Conservation (phyloP, 345 rosid genomes). For the Aegle marmelos region DNA sequence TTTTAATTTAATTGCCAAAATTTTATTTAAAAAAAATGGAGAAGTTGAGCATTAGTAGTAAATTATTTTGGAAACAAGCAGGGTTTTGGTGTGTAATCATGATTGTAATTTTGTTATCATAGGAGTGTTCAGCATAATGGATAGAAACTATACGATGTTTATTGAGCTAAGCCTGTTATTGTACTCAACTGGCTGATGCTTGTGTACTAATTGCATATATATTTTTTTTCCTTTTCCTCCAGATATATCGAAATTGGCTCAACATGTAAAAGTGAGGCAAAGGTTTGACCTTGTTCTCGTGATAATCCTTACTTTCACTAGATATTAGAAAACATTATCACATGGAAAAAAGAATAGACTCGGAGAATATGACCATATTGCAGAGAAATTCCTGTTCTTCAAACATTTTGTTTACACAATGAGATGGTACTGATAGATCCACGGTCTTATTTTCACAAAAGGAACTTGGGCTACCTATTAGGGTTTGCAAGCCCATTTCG, state of each 20-base stretch:
- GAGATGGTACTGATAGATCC: not conserved
- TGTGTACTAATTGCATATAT: not conserved
- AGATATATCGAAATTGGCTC: constrained; percentile 86
- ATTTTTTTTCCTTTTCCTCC: constrained; percentile 8
- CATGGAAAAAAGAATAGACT: not conserved
- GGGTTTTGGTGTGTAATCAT: not conserved
- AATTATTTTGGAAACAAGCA: not conserved
- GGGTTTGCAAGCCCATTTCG: not conserved
- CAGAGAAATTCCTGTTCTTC: not conserved
- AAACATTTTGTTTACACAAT: not conserved
- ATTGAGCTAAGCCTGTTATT: not conserved
- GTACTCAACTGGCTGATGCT: not conserved
- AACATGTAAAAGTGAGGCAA: constrained; percentile 83
- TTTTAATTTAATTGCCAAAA: no score
- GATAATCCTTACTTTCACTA: not conserved
- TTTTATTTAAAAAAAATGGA: not conserved
- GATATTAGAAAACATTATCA: not conserved
- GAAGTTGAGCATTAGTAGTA: not conserved
- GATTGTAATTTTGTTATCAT: not conserved
- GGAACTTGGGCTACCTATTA: not conserved
- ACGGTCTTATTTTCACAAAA: not conserved
- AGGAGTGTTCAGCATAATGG: not conserved
- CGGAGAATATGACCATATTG: not conserved
- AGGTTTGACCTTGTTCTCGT: constrained; percentile 55
- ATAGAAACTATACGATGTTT: not conserved